These are phyloP conservation scores for Pleurotus tuoliensis DNA, from an alignment of 768 basidiomycete species.

Conservation along the genomic window DNA sequence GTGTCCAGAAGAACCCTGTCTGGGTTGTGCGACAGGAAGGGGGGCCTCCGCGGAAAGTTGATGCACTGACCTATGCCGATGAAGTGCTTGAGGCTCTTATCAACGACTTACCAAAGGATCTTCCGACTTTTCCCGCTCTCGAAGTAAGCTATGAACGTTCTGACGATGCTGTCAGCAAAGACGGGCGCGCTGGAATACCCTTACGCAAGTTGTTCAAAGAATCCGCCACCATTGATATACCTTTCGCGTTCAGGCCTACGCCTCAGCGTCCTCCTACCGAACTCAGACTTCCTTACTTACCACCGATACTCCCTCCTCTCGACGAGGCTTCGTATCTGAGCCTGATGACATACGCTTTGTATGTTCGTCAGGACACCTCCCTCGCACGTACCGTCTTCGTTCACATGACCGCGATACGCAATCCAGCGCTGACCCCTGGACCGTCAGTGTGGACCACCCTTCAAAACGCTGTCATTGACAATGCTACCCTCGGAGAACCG, in stretches of 20 bases:
- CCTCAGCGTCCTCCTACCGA: neutral
- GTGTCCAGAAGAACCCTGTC: neutral
- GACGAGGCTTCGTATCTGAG: neutral
- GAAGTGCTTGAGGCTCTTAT: neutral
- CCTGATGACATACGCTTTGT: neutral
- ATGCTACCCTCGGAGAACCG: neutral
- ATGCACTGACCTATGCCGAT: neutral
- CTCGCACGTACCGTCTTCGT: slow-evolving; percentile 3
- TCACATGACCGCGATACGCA: neutral
- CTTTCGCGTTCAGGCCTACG: neutral
- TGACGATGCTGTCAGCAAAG: neutral
- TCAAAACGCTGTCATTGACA: neutral
- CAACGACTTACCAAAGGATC: neutral
- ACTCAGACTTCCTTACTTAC: neutral
- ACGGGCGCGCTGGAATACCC: neutral
- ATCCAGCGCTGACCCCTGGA: neutral
- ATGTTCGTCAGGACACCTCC: neutral
- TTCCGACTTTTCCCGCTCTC: neutral
- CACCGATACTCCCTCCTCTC: neutral
- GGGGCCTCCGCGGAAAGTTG: neutral
- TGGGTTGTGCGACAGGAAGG: neutral
- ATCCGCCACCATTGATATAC: neutral
- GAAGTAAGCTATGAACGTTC: neutral
- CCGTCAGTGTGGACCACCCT: neutral
- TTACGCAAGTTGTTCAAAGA: neutral